Evolutionary conservation across 768 basidiomycete species (phyloP).

Genomic region (Postia placenta): DNA sequence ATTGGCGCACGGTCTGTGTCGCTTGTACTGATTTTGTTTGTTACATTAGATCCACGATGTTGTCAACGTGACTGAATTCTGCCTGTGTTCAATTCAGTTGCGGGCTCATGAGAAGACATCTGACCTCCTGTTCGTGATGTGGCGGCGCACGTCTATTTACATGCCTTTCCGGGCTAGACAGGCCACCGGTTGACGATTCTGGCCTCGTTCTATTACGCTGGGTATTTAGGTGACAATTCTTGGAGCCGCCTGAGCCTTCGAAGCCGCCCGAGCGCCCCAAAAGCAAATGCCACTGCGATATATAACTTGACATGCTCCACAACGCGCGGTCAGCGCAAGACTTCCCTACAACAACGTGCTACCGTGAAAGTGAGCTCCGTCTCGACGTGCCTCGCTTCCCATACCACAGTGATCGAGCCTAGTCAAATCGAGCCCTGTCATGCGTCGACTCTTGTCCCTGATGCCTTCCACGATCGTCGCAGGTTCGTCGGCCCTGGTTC

Average conservation of each 20-base stretch:
- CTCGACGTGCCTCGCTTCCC: neutral
- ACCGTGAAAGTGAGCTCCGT: neutral
- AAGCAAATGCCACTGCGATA: too few relatives aligned
- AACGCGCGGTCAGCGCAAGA: too few relatives aligned
- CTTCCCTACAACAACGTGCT: too few relatives aligned
- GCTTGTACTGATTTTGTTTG: conserved; percentile 1
- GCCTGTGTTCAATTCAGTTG: neutral
- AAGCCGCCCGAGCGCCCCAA: too few relatives aligned
- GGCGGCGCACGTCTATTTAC: conserved; percentile 1
- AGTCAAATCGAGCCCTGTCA: neutral
- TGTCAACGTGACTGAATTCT: conserved; percentile 4
- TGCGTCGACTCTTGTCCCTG: too few relatives aligned
- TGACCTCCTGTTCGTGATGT: neutral
- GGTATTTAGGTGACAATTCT: too few relatives aligned
- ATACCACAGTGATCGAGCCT: neutral
- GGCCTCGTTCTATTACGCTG: too few relatives aligned
- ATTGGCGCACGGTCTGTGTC: neutral
- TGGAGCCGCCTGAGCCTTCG: too few relatives aligned
- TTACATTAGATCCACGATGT: conserved; percentile 8
- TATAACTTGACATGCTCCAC: too few relatives aligned
- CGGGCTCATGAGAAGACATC: neutral
- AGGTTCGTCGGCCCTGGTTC: too few relatives aligned
- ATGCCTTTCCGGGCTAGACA: neutral
- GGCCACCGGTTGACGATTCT: too few relatives aligned
- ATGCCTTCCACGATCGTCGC: too few relatives aligned